Conservation (phyloP, 2,329 filamentous ascomycete genomes). For the Blumeria hordei region DNA sequence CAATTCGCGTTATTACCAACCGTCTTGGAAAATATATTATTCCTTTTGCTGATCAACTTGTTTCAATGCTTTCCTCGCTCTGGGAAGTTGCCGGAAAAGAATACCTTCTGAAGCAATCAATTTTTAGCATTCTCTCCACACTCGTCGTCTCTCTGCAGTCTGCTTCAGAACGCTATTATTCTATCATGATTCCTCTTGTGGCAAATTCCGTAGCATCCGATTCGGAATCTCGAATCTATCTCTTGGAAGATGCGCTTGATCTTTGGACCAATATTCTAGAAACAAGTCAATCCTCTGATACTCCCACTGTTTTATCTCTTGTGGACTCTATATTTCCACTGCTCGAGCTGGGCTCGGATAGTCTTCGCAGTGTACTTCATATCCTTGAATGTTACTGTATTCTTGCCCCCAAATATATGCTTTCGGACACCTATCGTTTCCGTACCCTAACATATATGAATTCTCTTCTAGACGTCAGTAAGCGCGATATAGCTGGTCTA, state of each 20-base stretch:
- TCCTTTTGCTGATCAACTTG: constrained; percentile 53
- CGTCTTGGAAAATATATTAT: constrained; percentile 52
- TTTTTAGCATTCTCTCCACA: constrained; percentile 63
- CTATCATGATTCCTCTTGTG: constrained; percentile 61
- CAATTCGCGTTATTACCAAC: constrained; percentile 56
- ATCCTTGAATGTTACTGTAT: constrained; percentile 49
- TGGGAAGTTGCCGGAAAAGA: constrained; percentile 65
- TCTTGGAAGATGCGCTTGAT: constrained; percentile 79
- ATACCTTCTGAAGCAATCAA: constrained; percentile 81
- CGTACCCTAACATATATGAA: constrained; percentile 25
- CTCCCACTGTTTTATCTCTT: constrained; percentile 36
- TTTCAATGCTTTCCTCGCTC: constrained; percentile 52
- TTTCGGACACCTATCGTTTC: constrained; percentile 29
- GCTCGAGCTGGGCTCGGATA: constrained; percentile 39
- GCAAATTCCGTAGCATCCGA: constrained; percentile 52
- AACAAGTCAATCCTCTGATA: constrained; percentile 37
- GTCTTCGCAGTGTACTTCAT: constrained; percentile 33
- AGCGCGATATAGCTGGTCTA: constrained; percentile 31
- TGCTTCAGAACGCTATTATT: constrained; percentile 54
- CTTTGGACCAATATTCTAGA: constrained; percentile 59
- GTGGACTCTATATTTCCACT: constrained; percentile 39
- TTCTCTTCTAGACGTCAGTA: constrained; percentile 25
- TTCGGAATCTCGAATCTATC: constrained; percentile 53
- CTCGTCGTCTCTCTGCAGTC: constrained; percentile 69
- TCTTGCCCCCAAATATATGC: constrained; percentile 41